phyloP scores from a whole-genome alignment of 2,329 filamentous ascomycete genomes.

The Colletotrichum spaethianum region DNA sequence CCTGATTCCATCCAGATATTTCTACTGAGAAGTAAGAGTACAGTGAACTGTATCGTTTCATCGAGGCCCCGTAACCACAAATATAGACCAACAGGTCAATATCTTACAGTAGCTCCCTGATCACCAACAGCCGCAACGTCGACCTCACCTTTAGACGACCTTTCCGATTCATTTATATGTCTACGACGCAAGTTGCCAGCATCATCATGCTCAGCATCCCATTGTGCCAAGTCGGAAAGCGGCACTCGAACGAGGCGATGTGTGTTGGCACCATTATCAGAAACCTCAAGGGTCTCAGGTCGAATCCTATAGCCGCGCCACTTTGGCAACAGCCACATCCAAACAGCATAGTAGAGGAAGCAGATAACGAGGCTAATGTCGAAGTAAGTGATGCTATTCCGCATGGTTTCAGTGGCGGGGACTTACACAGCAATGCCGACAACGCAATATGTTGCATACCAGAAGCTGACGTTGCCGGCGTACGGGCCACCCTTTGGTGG shows the following conservation, averaged over 20 bases:
- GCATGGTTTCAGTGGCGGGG: no score
- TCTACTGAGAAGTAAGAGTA: no score
- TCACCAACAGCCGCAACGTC: background rate
- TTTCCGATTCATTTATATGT: conserved; percentile 11
- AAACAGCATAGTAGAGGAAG: conserved; percentile 70
- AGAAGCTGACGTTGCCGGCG: conserved; percentile 79
- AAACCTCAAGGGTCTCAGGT: conserved; percentile 66
- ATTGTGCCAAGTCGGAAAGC: conserved; percentile 61
- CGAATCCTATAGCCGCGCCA: conserved; percentile 67
- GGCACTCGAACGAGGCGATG: conserved; percentile 69
- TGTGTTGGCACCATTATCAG: conserved; percentile 56
- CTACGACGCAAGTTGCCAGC: conserved; percentile 48
- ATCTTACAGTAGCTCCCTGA: background rate
- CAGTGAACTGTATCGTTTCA: no score
- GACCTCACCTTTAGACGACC: conserved; percentile 15
- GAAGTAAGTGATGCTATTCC: no score
- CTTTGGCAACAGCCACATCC: conserved; percentile 71
- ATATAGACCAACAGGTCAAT: background rate
- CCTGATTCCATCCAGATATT: background rate
- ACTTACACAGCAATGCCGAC: conserved; percentile 76
- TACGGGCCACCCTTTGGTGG: conserved; percentile 72
- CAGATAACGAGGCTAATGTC: conserved; percentile 63
- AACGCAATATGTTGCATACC: conserved; percentile 79
- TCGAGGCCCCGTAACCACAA: no score
- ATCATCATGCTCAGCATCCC: conserved; percentile 73